phyloP scores from a whole-genome alignment of 257 asterid genomes.

The Parsonsia alboflavescens region DNA sequence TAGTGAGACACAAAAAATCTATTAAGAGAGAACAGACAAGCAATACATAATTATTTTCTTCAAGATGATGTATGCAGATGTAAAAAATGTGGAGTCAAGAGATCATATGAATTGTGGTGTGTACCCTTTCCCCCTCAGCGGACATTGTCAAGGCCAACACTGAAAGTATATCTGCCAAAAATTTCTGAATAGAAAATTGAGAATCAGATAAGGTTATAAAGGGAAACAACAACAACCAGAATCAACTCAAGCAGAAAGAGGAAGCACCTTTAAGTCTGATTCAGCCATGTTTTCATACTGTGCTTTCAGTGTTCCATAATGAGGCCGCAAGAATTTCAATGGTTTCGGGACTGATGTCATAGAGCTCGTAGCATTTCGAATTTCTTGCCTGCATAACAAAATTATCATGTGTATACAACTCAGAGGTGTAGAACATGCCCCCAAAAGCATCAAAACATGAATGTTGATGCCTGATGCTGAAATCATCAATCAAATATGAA shows the following conservation, averaged over 20 bases:
- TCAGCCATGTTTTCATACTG: conserved; percentile 63
- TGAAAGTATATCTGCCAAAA: conserved; percentile 91
- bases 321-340: conserved; percentile 89
- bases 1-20: neutral
- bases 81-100: neutral
- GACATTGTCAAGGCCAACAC: conserved; percentile 98
- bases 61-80: neutral
- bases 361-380: conserved; percentile 89
- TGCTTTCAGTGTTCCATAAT: conserved; percentile 75
- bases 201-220: neutral
- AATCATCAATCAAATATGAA: neutral
- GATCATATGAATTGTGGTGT: neutral
- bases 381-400: conserved; percentile 62
- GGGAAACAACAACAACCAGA: neutral
- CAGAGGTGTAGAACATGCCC: neutral
- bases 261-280: conserved; percentile 65
- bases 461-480: neutral
- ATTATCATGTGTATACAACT: neutral
- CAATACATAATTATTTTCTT: neutral
- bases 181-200: conserved; percentile 33
- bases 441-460: neutral
- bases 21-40: neutral
- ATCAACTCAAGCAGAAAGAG: neutral
- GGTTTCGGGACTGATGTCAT: conserved; percentile 98
- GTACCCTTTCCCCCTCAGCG: conserved; percentile 93